These are phyloP conservation scores for Micromonas commoda DNA, from an alignment of 139 green algal species.

Conservation along the genomic window DNA sequence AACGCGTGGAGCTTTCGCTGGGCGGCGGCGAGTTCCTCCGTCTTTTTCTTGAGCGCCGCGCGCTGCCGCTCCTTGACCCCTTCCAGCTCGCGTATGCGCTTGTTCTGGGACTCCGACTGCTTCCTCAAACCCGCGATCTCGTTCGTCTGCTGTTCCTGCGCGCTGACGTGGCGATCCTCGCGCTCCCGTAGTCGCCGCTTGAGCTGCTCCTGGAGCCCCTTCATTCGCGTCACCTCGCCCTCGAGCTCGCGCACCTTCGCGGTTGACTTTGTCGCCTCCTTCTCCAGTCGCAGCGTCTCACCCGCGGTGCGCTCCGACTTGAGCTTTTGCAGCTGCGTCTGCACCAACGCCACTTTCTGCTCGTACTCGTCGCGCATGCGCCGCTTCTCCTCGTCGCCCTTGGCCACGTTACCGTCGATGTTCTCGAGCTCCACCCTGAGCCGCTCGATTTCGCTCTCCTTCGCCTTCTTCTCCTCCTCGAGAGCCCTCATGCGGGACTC, in stretches of 20 bases:
- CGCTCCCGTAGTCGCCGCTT: not conserved
- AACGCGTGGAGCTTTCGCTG: not conserved
- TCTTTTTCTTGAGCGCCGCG: not conserved
- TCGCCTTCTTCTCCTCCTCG: constrained; percentile 8
- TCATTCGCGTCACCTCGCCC: not conserved
- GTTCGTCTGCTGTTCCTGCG: not conserved
- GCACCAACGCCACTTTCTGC: constrained; percentile 7
- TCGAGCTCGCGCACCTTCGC: not conserved
- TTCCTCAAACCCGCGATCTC: not conserved
- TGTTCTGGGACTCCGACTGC: not conserved
- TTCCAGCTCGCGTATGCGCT: not conserved
- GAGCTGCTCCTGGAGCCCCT: not conserved
- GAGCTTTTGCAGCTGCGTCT: constrained; percentile 6
- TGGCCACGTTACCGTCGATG: constrained; percentile 4
- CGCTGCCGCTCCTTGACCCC: not conserved
- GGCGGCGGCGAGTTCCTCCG: not conserved
- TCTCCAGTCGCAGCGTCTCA: not conserved
- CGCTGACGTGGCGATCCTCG: not conserved
- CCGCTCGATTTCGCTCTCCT: constrained; percentile 20
- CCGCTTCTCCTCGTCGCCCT: constrained; percentile 25
- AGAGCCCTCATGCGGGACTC: constrained; percentile 14
- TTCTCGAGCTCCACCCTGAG: constrained; percentile 20
- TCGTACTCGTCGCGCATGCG: constrained; percentile 17
- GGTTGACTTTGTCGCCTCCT: not conserved
- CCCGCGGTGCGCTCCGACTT: not conserved